These are phyloP conservation scores for Orbilia javanica DNA, from an alignment of 2,329 filamentous ascomycete genomes.

Conservation along the genomic window DNA sequence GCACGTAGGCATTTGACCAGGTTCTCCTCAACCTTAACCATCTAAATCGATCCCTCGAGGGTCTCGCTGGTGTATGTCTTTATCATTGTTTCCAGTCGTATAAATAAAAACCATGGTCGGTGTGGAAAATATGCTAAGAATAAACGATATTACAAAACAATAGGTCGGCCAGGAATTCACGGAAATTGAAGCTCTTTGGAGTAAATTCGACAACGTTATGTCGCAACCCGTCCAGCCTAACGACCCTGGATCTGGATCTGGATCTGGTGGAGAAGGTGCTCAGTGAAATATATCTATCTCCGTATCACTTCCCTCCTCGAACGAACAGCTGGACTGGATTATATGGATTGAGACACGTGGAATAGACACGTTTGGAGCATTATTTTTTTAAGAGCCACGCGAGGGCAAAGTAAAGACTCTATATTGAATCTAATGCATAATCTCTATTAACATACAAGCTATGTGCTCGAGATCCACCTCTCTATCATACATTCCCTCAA, in stretches of 20 bases:
- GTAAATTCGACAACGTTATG: conserved; percentile 57
- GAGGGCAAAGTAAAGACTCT: not conserved
- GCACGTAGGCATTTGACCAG: conserved; percentile 54
- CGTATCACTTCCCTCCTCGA: too few species aligned
- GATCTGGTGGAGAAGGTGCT: conserved; percentile 35
- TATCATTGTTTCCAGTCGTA: not conserved
- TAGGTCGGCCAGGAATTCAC: conserved; percentile 58
- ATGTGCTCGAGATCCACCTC: conserved; percentile 45
- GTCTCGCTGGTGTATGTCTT: conserved; percentile 48
- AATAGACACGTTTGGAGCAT: not conserved
- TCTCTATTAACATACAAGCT: conserved; percentile 19
- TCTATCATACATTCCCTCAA: conserved; percentile 49
- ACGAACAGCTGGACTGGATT: not conserved
- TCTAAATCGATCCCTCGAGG: conserved; percentile 56
- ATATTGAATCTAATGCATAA: conserved; percentile 13
- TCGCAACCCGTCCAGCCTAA: conserved; percentile 27
- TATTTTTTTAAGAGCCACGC: not conserved
- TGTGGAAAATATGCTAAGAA: not conserved
- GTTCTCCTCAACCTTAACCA: conserved; percentile 58
- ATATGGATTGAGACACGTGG: not conserved
- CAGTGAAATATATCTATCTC: conserved; percentile 21
- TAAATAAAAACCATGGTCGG: not conserved
- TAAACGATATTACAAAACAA: not conserved
- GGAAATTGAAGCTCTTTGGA: conserved; percentile 54
- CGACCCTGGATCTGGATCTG: conserved; percentile 19